Conservation (phyloP, 2,329 filamentous ascomycete species). For the Pseudogymnoascus destructans region DNA sequence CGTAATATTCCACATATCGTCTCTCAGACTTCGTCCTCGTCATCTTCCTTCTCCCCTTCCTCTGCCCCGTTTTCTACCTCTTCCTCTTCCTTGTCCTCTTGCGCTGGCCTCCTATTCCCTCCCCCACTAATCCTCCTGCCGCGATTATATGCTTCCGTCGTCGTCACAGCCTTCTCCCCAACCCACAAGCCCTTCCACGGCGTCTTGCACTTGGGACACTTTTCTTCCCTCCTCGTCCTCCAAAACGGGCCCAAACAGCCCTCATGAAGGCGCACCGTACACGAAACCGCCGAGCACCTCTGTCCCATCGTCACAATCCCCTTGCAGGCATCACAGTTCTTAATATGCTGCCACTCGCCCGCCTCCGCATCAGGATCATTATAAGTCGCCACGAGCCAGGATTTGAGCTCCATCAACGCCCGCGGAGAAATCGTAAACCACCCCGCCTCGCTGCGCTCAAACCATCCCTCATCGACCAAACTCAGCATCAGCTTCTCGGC, state of each 20-base stretch:
- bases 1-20: neutral
- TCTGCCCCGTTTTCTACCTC: constrained; percentile 10
- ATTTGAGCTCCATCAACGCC: constrained; percentile 69
- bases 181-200: constrained; percentile 33
- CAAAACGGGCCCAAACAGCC: constrained; percentile 65
- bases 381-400: constrained; percentile 79
- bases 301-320: constrained; percentile 79
- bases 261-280: constrained; percentile 60
- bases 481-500: constrained; percentile 59
- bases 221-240: constrained; percentile 43
- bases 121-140: constrained; percentile 11
- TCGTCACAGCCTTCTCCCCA: constrained; percentile 25
- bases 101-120: constrained; percentile 10
- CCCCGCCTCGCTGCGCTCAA: constrained; percentile 57
- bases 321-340: constrained; percentile 76
- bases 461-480: constrained; percentile 71
- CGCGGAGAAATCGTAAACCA: constrained; percentile 69
- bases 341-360: constrained; percentile 61
- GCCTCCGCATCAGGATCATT: constrained; percentile 49
- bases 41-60: constrained; percentile 11
- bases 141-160: constrained; percentile 11
- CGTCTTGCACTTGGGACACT: constrained; percentile 49
- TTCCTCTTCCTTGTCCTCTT: constrained; percentile 15
- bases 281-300: constrained; percentile 57
- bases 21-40: neutral